phyloP scores from a whole-genome alignment of 257 asterid genomes.

The Voacanga thouarsii region DNA sequence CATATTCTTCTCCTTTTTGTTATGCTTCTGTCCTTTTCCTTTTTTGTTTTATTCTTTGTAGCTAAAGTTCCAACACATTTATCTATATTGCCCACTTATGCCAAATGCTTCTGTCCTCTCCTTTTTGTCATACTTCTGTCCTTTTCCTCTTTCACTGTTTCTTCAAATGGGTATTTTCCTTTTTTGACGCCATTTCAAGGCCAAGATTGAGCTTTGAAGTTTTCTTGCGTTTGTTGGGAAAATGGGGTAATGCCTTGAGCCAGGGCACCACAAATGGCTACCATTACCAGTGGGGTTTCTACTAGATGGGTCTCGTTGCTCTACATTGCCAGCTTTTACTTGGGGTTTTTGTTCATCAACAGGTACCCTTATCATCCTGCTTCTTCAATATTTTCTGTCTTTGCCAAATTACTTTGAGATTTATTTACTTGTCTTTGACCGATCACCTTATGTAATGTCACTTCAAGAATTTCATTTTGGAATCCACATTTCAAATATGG shows the following conservation, averaged over 20 bases:
- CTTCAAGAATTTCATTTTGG: not conserved
- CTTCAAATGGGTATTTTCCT: conserved; percentile 10
- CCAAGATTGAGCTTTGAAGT: not conserved
- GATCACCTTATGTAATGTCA: not conserved
- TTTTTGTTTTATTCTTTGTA: too few relatives aligned
- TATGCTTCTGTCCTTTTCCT: too few relatives aligned
- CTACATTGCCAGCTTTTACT: conserved; percentile 61
- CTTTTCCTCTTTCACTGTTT: not conserved
- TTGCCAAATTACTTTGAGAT: not conserved
- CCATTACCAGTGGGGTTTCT: conserved; percentile 41
- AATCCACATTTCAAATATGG: not conserved
- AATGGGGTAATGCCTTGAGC: conserved; percentile 38
- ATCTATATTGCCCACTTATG: too few relatives aligned
- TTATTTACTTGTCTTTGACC: not conserved
- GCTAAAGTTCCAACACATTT: too few relatives aligned
- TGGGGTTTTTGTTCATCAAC: conserved; percentile 49
- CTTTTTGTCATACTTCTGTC: too few relatives aligned
- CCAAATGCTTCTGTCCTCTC: too few relatives aligned
- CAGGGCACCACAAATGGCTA: conserved; percentile 33
- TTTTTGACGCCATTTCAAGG: conserved; percentile 2
- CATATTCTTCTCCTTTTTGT: too few relatives aligned
- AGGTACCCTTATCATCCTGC: conserved; percentile 28
- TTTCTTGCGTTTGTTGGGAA: conserved; percentile 10
- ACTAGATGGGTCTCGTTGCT: conserved; percentile 42
- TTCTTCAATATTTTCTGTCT: not conserved